Conservation (phyloP, 2,329 filamentous ascomycete species). For the Colletotrichum costaricense region DNA sequence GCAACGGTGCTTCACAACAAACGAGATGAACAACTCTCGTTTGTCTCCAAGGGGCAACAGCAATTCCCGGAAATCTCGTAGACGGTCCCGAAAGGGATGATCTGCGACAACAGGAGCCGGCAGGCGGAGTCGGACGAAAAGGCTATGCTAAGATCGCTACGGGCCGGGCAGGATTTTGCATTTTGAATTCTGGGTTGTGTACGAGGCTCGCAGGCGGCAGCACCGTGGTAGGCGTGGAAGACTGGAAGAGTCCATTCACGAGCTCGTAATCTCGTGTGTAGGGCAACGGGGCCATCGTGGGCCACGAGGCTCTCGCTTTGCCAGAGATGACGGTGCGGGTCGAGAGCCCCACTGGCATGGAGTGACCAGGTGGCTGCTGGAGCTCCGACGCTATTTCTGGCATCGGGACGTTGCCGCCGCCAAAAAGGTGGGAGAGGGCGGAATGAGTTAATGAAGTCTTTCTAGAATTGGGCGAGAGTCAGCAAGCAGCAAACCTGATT, state of each 20-base stretch:
- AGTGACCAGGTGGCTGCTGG: not conserved
- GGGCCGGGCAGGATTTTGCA: not conserved
- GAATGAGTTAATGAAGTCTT: conserved; percentile 7
- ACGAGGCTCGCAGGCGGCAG: not conserved
- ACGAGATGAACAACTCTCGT: conserved; percentile 24
- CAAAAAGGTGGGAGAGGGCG: conserved; percentile 7
- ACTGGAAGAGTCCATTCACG: conserved; percentile 7
- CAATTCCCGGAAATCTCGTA: conserved; percentile 20
- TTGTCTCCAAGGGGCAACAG: conserved; percentile 20
- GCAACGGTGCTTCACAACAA: conserved; percentile 21
- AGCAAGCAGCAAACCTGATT: conserved; percentile 10
- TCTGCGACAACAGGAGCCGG: conserved; percentile 27
- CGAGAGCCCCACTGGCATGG: conserved; percentile 8
- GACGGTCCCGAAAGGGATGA: conserved; percentile 27
- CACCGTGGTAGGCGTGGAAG: too few species aligned
- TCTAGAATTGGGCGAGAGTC: conserved; percentile 15
- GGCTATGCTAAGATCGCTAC: conserved; percentile 9
- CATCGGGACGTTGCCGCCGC: conserved; percentile 24
- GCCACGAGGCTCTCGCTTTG: conserved; percentile 12
- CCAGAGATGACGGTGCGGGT: conserved; percentile 13
- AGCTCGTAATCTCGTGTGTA: conserved; percentile 26
- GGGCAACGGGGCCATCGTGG: conserved; percentile 21
- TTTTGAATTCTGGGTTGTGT: not conserved
- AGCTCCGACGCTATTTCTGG: conserved; percentile 30
- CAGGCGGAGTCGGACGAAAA: conserved; percentile 26